phyloP scores from a whole-genome alignment of 805 yeast species.

The Blastobotrys peoriensis region DNA sequence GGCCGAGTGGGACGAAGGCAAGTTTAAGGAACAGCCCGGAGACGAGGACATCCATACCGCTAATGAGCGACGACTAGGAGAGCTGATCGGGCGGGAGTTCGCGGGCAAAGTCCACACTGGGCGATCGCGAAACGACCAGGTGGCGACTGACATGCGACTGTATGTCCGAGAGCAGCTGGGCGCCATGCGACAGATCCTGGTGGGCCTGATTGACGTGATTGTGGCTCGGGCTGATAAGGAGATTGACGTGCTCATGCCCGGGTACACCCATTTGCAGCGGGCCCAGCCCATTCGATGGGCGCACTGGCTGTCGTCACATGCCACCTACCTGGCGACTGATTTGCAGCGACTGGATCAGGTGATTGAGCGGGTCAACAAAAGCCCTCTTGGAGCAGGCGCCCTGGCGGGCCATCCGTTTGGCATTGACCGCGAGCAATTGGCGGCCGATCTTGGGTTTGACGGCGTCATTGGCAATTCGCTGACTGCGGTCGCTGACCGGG shows the following conservation, averaged over 20 bases:
- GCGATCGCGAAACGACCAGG: slow-evolving; percentile 96
- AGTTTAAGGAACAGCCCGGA: slow-evolving; percentile 70
- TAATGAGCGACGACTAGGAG: slow-evolving; percentile 95
- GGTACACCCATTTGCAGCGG: slow-evolving; percentile 96
- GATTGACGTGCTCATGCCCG: slow-evolving; percentile 94
- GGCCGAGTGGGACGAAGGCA: slow-evolving; percentile 71
- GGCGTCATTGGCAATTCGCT: slow-evolving; percentile 92
- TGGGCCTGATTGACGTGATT: slow-evolving; percentile 62
- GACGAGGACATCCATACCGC: slow-evolving; percentile 99
- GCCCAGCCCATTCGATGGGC: slow-evolving; percentile 99
- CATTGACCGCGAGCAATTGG: slow-evolving; percentile 89
- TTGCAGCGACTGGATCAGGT: slow-evolving; percentile 78
- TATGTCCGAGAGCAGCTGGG: slow-evolving; percentile 74
- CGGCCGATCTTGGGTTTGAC: slow-evolving; percentile 69
- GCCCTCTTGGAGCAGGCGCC: slow-evolving; percentile 97
- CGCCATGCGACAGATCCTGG: slow-evolving; percentile 48
- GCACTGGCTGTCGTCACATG: slow-evolving; percentile 92
- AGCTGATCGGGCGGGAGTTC: slow-evolving; percentile 84
- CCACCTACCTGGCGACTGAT: slow-evolving; percentile 90
- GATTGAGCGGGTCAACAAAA: slow-evolving; percentile 71
- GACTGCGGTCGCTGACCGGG: slow-evolving; percentile 97
- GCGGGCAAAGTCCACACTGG: slow-evolving; percentile 99
- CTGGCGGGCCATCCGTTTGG: slow-evolving; percentile 99
- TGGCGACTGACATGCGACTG: slow-evolving; percentile 97
- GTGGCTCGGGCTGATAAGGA: slow-evolving; percentile 74